Evolutionary conservation across 192 early-diverging fungal species (phyloP), one percentile per base, ranked within the genome.

Genomic region (Gaertneriomyces semiglobifer): DNA sequence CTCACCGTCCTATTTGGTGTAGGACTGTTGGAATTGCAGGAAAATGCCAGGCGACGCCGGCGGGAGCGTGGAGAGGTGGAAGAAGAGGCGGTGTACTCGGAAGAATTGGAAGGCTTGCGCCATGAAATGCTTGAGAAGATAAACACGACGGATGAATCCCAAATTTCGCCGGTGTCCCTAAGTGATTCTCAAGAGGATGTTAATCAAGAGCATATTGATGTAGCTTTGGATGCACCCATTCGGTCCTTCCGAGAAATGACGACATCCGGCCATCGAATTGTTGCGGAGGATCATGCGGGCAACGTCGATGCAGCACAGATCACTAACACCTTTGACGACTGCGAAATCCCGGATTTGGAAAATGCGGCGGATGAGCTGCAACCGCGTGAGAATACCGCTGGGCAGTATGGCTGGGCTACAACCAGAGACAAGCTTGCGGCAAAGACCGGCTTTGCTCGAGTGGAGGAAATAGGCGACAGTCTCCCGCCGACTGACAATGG

Each of bases 1-100:
- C 7, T 33, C 4, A 14, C 55, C 33, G 38, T 33, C 14, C n/a
- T 69, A 6, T 69, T 14, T 33, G 25, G 25, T 16, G 8, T 57
- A 80, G 79, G 79, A 4, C 57, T 83, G 39, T 41, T 63, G n/a
- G 53, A 67, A n/a, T 45, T 83, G 8, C 77, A 81, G 66, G 74
- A 72, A 50, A 64, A 53, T 38, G 79, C 72, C 6, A 59, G 77
- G 12, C 68, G 63, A 5, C 71, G 69, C 16, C 68, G 81, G 5
- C 55, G 73, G 19, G 66, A 81, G 58, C 56, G 19, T 10, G 70
- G 70, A 60, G 77, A 74, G 6, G 44, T 63, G 11, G 79, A 81
- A n/a, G 10, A 47, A n/a, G 73, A 66, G 20, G 69, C 74, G 5
- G 55, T 16, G 7, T 74, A 75, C 44, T 45, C 71, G 5, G 65